Conservation (phyloP, 75 land plant species). For the Chamaecyparis obtusa region DNA sequence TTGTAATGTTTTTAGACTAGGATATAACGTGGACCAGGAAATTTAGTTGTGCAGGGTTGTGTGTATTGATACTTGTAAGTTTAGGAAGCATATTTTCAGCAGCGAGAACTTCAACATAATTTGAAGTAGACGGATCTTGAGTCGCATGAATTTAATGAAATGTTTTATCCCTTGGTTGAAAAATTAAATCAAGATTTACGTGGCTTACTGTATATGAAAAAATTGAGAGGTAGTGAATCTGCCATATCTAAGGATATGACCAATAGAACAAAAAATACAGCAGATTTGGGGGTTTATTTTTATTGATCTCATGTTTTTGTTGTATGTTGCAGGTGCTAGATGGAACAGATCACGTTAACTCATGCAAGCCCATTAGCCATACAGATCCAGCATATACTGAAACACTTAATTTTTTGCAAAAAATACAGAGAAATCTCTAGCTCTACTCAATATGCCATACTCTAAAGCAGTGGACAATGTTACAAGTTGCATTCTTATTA, state of each 20-base stretch:
- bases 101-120: neutral
- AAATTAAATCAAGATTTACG: neutral
- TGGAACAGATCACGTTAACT: conserved; percentile 94
- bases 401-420: conserved; percentile 65
- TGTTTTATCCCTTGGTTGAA: neutral
- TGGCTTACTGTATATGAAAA: neutral
- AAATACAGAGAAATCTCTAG: conserved; percentile 21
- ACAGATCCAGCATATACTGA: conserved; percentile 84
- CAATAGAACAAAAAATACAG: neutral
- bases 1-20: neutral
- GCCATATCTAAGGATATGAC: neutral
- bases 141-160: neutral
- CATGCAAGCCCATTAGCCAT: conserved; percentile 87
- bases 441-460: neutral
- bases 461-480: neutral
- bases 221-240: neutral
- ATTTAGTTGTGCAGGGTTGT: neutral
- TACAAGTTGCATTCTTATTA: neutral
- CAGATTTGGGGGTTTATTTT: neutral
- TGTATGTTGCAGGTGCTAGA: conserved; percentile 68
- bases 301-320: neutral
- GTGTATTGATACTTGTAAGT: neutral
- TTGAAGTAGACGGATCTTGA: neutral
- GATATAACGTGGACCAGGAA: neutral
- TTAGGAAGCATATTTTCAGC: neutral